Percentiles rank a stretch among this genome's conserved stretches.
Evolutionary conservation across 192 early-diverging fungal species (phyloP).

Genomic region (Lobosporangium transversale): DNA sequence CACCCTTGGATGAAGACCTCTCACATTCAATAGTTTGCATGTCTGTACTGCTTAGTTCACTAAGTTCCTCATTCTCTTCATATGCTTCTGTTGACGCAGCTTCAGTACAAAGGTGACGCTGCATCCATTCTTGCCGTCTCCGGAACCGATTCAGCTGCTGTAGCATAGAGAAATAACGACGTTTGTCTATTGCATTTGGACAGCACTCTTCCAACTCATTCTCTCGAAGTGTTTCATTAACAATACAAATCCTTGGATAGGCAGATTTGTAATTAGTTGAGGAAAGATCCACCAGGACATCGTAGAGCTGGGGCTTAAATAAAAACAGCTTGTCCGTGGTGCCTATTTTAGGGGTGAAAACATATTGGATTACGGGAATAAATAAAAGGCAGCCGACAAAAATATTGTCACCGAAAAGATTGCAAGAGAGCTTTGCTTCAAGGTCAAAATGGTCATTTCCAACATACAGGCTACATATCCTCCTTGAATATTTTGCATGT

Average conservation of each 20-base stretch:
- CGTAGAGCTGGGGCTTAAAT: slow-evolving; percentile 57
- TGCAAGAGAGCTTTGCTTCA: no score
- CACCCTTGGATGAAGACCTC: background rate
- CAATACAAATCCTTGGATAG: slow-evolving; percentile 15
- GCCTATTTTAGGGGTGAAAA: slow-evolving; percentile 28
- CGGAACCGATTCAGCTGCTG: slow-evolving; percentile 40
- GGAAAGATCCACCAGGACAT: slow-evolving; percentile 57
- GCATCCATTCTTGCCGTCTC: slow-evolving; percentile 38
- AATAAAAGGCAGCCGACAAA: no score
- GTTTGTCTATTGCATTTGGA: slow-evolving; percentile 36
- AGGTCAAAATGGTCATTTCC: background rate
- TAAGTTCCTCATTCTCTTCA: background rate
- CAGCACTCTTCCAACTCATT: background rate
- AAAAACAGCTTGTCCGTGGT: slow-evolving; percentile 63
- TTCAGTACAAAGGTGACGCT: slow-evolving; percentile 13
- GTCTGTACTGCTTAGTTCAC: background rate
- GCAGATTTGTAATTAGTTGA: slow-evolving; percentile 2
- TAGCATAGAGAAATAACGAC: slow-evolving; percentile 55
- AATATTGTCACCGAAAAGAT: no score
- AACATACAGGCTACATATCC: slow-evolving; percentile 63
- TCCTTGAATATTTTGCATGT: slow-evolving; percentile 32
- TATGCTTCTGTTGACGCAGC: background rate
- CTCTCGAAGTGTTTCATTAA: background rate
- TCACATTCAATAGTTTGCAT: background rate
- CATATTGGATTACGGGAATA: no score